Percentiles rank a stretch among this genome's conserved stretches.
Conservation (phyloP, 345 rosid genomes). For the Lepidium africanum region DNA sequence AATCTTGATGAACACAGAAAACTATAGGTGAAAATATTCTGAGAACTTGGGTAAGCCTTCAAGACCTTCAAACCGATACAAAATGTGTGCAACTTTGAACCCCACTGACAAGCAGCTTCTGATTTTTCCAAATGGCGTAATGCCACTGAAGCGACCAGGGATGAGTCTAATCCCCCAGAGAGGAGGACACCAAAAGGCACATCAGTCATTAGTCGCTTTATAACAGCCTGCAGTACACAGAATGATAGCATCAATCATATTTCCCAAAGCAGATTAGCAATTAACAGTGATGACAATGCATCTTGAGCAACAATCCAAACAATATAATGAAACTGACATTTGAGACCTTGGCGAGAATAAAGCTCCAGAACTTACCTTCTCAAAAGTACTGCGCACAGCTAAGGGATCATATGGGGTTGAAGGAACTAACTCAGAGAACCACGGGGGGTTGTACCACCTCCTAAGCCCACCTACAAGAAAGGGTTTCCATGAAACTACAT, state of each 20-base stretch:
- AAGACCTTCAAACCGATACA: constrained; percentile 73
- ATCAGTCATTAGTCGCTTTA: constrained; percentile 81
- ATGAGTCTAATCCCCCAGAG: constrained; percentile 87
- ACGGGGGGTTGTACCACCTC: constrained; percentile 78
- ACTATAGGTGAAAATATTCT: not conserved
- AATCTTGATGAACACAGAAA: constrained; percentile 1
- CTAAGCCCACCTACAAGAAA: constrained; percentile 52
- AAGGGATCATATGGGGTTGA: constrained; percentile 57
- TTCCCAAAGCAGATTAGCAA: not conserved
- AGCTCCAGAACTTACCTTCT: constrained; percentile 43
- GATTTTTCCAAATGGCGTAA: constrained; percentile 51
- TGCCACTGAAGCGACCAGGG: constrained; percentile 80
- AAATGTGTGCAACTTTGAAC: constrained; percentile 67
- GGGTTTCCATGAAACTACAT: not conserved
- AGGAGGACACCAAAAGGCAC: constrained; percentile 86
- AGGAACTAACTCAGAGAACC: constrained; percentile 64
- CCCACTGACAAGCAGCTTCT: constrained; percentile 77
- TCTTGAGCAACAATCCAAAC: not conserved
- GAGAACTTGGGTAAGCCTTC: not conserved
- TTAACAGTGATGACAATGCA: not conserved
- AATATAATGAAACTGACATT: not conserved
- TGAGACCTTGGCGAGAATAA: not conserved
- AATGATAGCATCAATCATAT: not conserved
- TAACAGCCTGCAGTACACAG: constrained; percentile 49
- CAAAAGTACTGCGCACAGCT: constrained; percentile 47